Conservation (phyloP, 148 eudicot species). For the Chenopodium suecicum region DNA sequence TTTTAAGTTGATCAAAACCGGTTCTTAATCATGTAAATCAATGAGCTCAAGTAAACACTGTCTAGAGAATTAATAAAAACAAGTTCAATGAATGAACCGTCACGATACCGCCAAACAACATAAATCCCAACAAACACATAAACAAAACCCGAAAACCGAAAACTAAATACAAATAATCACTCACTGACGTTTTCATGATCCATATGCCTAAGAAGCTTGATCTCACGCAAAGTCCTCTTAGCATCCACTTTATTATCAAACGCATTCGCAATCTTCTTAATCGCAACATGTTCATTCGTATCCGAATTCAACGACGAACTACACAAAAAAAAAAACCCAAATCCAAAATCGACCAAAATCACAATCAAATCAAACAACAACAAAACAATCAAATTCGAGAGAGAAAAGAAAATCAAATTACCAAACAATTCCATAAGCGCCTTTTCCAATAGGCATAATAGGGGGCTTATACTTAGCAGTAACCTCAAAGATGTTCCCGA, state of each 20-base stretch:
- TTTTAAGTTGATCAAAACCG: not conserved
- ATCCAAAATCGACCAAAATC: not conserved
- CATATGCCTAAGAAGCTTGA: conserved; percentile 89
- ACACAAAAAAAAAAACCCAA: not conserved
- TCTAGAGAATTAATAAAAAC: not conserved
- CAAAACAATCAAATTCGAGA: not conserved
- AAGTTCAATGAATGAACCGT: not conserved
- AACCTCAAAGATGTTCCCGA: conserved; percentile 87
- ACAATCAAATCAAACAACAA: conserved; percentile 17
- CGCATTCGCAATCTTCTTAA: conserved; percentile 96
- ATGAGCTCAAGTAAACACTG: not conserved
- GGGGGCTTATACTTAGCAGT: conserved; percentile 90
- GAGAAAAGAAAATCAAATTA: conserved; percentile 16
- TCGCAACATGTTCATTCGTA: conserved; percentile 83
- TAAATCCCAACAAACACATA: not conserved
- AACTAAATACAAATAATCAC: conserved; percentile 14
- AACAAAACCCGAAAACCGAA: conserved; percentile 2
- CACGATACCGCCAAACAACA: not conserved
- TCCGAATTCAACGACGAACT: conserved; percentile 89
- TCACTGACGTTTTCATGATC: conserved; percentile 96
- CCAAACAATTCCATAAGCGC: conserved; percentile 99
- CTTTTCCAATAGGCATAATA: conserved; percentile 94
- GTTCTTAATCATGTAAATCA: not conserved
- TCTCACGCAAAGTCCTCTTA: conserved; percentile 90
- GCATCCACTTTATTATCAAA: conserved; percentile 93